Evolutionary conservation across 108 stramenopile genomes (phyloP), one percentile per base, ranked within the genome.

Genomic region (Cylindrotheca closterium): DNA sequence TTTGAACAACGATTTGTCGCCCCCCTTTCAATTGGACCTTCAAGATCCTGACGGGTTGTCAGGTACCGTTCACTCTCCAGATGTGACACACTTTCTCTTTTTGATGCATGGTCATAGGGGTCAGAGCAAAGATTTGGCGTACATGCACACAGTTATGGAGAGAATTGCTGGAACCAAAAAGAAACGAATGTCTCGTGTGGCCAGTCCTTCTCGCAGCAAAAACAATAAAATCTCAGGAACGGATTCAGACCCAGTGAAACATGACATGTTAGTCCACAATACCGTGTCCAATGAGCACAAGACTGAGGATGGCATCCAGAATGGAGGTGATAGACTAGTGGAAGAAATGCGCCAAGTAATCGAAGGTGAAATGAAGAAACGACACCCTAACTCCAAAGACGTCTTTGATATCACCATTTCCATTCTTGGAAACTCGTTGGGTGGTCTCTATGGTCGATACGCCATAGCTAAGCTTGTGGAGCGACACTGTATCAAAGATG

Each of bases 341-440:
- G 67, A 83, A 56, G 93, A 92, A 67, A 82, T 90, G 28, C 25
- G 66, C 17, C 45, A 82, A 21, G 78, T 83, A 34, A 85, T 94
- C 51, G 62, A 50, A 30, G 30, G 65, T 30, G 79, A 88, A 55
- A 79, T 87, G 69, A 47, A 26, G 1, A 51, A 55, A 47, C 74
- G 80, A 37, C 55, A 60, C 31, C 48, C 56, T 4, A 48, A 55
- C 23, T 24, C 34, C 12, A 46, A 29, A 0, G 42, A 67, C 37
- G 24, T 55, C 2, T 47, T 52, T 18, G 56, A 63, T 60, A 69
- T 92, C 21, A 92, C 87, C 2, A 83, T 88, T 55, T 90, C 91
- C 19, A 66, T 95, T 37, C 67, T 95, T 0, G 94, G 94, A 19
- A 95, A 95, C 62, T 84, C 82, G 30, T 75, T 95, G 37, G 94